Percentiles rank a stretch among this genome's conserved stretches.
Conservation (phyloP, 176 grass and related monocot genomes). For the Eleusine coracana region DNA sequence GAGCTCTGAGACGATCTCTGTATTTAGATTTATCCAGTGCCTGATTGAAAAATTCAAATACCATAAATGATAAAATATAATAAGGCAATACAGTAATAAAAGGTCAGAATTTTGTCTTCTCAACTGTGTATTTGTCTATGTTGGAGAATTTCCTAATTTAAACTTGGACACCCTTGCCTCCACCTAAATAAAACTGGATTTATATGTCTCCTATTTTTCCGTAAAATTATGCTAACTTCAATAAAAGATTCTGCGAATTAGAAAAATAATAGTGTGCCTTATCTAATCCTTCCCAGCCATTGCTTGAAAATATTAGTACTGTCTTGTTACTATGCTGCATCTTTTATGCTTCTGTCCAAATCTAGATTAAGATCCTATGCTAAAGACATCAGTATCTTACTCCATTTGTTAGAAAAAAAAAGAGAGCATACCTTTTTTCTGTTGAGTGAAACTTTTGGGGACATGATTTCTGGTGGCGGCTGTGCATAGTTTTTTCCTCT, state of each 20-base stretch:
- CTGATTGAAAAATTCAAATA: slow-evolving; percentile 47
- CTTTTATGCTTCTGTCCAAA: slow-evolving; percentile 11
- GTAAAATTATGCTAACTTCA: not conserved
- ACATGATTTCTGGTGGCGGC: slow-evolving; percentile 95
- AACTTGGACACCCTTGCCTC: not conserved
- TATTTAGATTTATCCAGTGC: slow-evolving; percentile 96
- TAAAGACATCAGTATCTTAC: slow-evolving; percentile 22
- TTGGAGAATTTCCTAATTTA: slow-evolving; percentile 6
- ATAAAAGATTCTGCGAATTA: slow-evolving; percentile 13
- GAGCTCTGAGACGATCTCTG: slow-evolving; percentile 57
- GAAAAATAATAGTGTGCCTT: not conserved
- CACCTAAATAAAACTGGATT: slow-evolving; percentile 14
- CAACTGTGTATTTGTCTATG: slow-evolving; percentile 11
- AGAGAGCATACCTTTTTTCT: slow-evolving; percentile 68
- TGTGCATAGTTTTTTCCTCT: slow-evolving; percentile 95
- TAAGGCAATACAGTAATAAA: not conserved
- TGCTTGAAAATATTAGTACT: not conserved
- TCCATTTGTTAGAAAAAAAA: slow-evolving; percentile 14
- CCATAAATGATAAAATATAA: not conserved
- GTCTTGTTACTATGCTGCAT: not conserved
- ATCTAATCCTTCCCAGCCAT: not conserved
- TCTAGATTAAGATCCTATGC: not conserved
- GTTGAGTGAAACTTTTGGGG: slow-evolving; percentile 78
- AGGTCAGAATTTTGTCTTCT: not conserved
- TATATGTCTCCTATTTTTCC: not conserved